These are phyloP conservation scores for Auricularia sp. DNA, from an alignment of 768 basidiomycete species.

Conservation along the genomic window DNA sequence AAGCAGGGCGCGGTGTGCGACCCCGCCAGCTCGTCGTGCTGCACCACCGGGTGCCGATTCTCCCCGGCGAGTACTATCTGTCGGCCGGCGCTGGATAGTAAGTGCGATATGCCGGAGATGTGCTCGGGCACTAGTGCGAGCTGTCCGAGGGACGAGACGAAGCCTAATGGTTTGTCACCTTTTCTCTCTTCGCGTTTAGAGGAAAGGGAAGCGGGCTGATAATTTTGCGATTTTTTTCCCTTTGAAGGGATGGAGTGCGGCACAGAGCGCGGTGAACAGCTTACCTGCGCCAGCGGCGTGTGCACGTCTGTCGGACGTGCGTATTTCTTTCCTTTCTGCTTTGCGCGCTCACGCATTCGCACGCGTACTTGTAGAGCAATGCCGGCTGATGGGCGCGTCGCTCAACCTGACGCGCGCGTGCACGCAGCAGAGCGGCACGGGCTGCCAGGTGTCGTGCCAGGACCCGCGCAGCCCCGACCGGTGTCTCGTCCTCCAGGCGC, in stretches of 20 bases:
- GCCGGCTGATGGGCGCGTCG: conserved; percentile 60
- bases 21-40: conserved; percentile 66
- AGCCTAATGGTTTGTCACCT: conserved; percentile 45
- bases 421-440: conserved; percentile 48
- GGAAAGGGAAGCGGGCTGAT: too few relatives aligned
- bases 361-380: conserved; percentile 48
- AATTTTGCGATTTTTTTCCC: too few relatives aligned
- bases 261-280: conserved; percentile 23
- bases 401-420: conserved; percentile 61
- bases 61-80: conserved; percentile 62
- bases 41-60: conserved; percentile 58
- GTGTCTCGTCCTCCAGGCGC: conserved; percentile 61
- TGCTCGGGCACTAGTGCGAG: conserved; percentile 66
- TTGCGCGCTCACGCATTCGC: conserved; percentile 4
- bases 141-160: conserved; percentile 58
- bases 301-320: conserved; percentile 66
- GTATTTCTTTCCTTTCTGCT: conserved; percentile 19
- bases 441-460: conserved; percentile 73
- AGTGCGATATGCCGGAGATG: conserved; percentile 62
- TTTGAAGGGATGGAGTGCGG: conserved; percentile 57
- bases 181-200: too few relatives aligned
- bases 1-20: conserved; percentile 63
- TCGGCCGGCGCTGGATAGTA: conserved; percentile 51
- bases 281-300: conserved; percentile 66
- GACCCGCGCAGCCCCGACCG: conserved; percentile 50